Conservation (phyloP, 352 stramenopile species). For the Phytophthora melonis region DNA sequence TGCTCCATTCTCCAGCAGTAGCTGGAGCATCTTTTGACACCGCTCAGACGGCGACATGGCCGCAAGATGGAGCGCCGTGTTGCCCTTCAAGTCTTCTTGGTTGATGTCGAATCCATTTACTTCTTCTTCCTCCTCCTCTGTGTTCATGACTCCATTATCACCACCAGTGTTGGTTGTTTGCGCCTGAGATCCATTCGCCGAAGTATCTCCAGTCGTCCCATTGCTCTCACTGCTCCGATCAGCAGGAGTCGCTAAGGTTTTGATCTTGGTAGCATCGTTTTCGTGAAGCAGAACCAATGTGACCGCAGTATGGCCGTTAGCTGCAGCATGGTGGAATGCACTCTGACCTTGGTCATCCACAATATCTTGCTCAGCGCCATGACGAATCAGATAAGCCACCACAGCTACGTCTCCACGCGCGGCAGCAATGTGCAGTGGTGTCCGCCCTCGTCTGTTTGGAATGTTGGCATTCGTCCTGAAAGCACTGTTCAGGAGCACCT, state of each 20-base stretch:
- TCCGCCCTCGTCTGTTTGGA: conserved; percentile 76
- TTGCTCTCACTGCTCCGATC: conserved; percentile 26
- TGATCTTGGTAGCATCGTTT: conserved; percentile 47
- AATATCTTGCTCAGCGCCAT: conserved; percentile 76
- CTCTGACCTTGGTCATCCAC: conserved; percentile 88
- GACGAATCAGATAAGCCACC: conserved; percentile 75
- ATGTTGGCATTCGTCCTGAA: conserved; percentile 87
- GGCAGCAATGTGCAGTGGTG: conserved; percentile 78
- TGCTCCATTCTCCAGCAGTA: conserved; percentile 83
- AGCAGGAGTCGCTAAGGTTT: conserved; percentile 12
- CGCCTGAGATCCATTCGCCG: conserved; percentile 19
- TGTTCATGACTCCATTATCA: not conserved
- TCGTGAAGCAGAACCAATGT: conserved; percentile 78
- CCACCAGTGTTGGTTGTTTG: conserved; percentile 15
- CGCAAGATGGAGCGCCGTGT: conserved; percentile 84
- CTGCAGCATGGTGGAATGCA: conserved; percentile 82
- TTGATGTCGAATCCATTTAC: conserved; percentile 73
- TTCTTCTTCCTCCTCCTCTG: conserved; percentile 34
- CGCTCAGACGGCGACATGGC: conserved; percentile 85
- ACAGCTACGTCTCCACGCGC: conserved; percentile 77
- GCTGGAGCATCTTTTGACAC: conserved; percentile 85
- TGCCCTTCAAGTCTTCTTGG: conserved; percentile 83
- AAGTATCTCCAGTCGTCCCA: conserved; percentile 4
- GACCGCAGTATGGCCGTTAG: conserved; percentile 80
- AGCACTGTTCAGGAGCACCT: conserved; percentile 63